Evolutionary conservation across 1,284 basidiomycete genomes (phyloP).

Genomic region (Heterobasidion occidentale): DNA sequence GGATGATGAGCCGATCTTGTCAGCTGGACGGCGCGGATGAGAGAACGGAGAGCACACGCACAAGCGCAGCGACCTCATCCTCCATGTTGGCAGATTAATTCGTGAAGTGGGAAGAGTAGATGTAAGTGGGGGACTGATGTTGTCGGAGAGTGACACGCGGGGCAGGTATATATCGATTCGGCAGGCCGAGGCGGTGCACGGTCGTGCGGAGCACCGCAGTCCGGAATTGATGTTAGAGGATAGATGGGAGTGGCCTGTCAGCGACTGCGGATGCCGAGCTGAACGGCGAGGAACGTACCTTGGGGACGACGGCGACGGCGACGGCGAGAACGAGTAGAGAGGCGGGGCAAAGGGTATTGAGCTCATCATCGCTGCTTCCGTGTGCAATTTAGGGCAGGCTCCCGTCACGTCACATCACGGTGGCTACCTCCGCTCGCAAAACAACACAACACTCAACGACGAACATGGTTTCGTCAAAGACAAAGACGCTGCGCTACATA

Average conservation of each 20-base stretch:
- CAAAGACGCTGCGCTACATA: too few species aligned
- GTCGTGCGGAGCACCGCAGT: neutral
- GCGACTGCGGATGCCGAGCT: neutral
- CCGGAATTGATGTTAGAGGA: neutral
- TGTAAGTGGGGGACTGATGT: neutral
- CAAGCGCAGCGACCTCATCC: slow-evolving; percentile 40
- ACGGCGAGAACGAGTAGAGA: neutral
- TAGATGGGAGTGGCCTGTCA: neutral
- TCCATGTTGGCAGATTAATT: slow-evolving; percentile 25
- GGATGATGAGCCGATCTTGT: neutral
- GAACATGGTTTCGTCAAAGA: too few species aligned
- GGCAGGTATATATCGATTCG: neutral
- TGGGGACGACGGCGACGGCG: neutral
- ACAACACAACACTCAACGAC: too few species aligned
- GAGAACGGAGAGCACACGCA: slow-evolving; percentile 17
- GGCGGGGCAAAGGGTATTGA: neutral
- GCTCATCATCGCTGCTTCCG: neutral
- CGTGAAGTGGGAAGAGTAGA: neutral
- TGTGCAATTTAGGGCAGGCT: neutral
- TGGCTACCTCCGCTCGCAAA: neutral
- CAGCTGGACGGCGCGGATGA: neutral
- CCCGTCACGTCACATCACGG: neutral
- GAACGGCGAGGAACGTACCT: neutral
- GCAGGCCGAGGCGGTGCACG: neutral
- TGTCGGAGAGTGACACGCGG: neutral